phyloP scores from a whole-genome alignment of 108 stramenopile genomes.

The Ochromonas danica region DNA sequence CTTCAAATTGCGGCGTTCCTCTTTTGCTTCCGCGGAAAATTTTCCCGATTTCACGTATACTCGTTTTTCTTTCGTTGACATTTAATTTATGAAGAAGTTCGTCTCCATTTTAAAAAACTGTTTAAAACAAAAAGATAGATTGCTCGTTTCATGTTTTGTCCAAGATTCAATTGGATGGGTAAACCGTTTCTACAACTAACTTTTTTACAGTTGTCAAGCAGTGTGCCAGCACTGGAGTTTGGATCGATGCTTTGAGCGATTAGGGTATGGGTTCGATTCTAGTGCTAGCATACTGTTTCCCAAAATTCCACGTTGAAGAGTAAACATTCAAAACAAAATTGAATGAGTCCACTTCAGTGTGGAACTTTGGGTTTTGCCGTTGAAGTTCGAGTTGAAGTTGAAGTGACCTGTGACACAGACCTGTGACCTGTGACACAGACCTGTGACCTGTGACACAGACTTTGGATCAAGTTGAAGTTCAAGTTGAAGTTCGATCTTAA shows the following conservation, averaged over 20 bases:
- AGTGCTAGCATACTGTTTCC: constrained; percentile 15
- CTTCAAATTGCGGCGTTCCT: constrained; percentile 14
- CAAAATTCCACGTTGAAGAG: constrained; percentile 15
- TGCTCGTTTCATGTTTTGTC: constrained; percentile 15
- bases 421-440: constrained; percentile 13
- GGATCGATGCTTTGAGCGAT: constrained; percentile 14
- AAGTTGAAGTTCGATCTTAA: constrained; percentile 17
- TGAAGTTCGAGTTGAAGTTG: constrained; percentile 15
- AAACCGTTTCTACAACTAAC: constrained; percentile 16
- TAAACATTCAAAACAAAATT: constrained; percentile 18
- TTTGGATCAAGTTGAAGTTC: constrained; percentile 16
- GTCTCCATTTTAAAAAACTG: constrained; percentile 17
- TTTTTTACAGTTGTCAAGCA: constrained; percentile 17
- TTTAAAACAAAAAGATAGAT: constrained; percentile 18
- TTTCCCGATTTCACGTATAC: constrained; percentile 15
- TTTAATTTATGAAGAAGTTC: constrained; percentile 17
- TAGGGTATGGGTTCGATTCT: constrained; percentile 15
- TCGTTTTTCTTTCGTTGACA: constrained; percentile 16
- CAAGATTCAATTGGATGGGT: constrained; percentile 15
- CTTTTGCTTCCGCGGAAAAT: constrained; percentile 15
- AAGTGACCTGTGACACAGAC: constrained; percentile 14
- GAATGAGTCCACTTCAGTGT: constrained; percentile 15
- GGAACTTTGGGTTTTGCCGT: constrained; percentile 14
- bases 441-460: constrained; percentile 13
- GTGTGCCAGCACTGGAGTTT: constrained; percentile 13